Conservation (phyloP, 257 asterid species). For the Oldenlandia corymbosa region DNA sequence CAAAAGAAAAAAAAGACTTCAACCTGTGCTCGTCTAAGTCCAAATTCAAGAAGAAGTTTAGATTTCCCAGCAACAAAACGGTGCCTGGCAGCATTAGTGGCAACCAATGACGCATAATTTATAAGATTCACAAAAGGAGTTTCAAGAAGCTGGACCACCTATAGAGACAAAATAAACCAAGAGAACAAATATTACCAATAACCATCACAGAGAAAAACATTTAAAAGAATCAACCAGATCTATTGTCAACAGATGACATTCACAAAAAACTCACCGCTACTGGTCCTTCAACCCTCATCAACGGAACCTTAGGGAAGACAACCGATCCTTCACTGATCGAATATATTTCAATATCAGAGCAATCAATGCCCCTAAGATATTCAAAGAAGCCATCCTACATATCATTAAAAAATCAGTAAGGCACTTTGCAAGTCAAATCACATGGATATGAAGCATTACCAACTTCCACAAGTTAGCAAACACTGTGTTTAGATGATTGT, state of each 20-base stretch:
- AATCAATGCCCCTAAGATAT: slow-evolving; percentile 74
- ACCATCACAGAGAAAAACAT: slow-evolving; percentile 8
- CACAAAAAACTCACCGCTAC: slow-evolving; percentile 64
- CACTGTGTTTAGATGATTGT: no score
- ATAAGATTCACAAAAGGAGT: slow-evolving; percentile 87
- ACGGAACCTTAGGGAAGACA: slow-evolving; percentile 91
- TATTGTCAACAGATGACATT: slow-evolving; percentile 1
- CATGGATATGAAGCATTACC: no score
- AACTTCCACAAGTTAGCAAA: no score
- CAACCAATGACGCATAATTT: slow-evolving; percentile 91
- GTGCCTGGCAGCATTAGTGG: slow-evolving; percentile 98
- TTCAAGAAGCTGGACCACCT: slow-evolving; percentile 98
- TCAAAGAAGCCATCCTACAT: slow-evolving; percentile 72
- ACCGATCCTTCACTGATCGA: slow-evolving; percentile 92
- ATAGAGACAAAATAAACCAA: slow-evolving; percentile 25
- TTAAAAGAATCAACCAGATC: neutral
- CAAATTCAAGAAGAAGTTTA: slow-evolving; percentile 92
- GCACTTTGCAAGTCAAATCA: neutral
- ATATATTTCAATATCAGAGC: slow-evolving; percentile 87
- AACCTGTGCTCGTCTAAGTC: slow-evolving; percentile 95
- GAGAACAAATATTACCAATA: slow-evolving; percentile 12
- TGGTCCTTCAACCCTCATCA: slow-evolving; percentile 97
- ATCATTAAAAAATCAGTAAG: slow-evolving; percentile 12
- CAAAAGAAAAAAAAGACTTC: slow-evolving; percentile 13
- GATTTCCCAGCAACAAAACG: slow-evolving; percentile 98